Evolutionary conservation across 108 stramenopile genomes (phyloP), one percentile per base, ranked within the genome.

Genomic region (Nitzschia putrida): DNA sequence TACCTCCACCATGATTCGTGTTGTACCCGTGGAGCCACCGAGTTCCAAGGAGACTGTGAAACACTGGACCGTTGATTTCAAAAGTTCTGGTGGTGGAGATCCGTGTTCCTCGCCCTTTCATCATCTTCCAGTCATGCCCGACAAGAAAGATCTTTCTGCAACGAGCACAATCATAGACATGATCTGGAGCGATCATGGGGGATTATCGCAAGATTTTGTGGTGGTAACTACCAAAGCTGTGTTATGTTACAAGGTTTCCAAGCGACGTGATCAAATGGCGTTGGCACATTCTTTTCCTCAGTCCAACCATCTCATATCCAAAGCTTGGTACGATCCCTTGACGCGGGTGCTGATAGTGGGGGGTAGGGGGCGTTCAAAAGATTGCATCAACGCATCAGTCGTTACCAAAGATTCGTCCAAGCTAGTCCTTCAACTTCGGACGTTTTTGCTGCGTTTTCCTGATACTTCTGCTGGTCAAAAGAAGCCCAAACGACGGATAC

Each of bases 121-220:
- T 18, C 47, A 18, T 3, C 47, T 18, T 49, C 47, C 18, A 2
- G 14, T 18, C 18, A 6, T 18, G 14, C 18, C 47, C 6, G 14
- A 2, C n/a, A 18, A 16, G 6, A 49, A 49, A 3, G 18, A 49
- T 18, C 14, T 4, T 16, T 16, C 14, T 6, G 2, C 47, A 4
- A 6, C 47, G 20, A 59, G 26, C 11, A 25, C 38, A 2, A 13
- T 20, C n/a, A 20, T 11, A 38, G 58, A 37, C 16, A 59, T 59
- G 11, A 3, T 40, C 38, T 59, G 26, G 34, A 59, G 58, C 7
- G 58, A 59, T 7, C 58, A 59, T 9, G 58, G 58, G n/a, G 58
- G 58, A 12, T 38, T 38, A 13, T 59, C 58, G 26, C 58, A 59
- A 38, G 58, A 59, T 59, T 37, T 59, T 29, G 38, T 59, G 29